Percentiles rank a stretch among this genome's conserved stretches.
Conservation (phyloP, 2,329 filamentous ascomycete species). For the Emergomyces orientalis region DNA sequence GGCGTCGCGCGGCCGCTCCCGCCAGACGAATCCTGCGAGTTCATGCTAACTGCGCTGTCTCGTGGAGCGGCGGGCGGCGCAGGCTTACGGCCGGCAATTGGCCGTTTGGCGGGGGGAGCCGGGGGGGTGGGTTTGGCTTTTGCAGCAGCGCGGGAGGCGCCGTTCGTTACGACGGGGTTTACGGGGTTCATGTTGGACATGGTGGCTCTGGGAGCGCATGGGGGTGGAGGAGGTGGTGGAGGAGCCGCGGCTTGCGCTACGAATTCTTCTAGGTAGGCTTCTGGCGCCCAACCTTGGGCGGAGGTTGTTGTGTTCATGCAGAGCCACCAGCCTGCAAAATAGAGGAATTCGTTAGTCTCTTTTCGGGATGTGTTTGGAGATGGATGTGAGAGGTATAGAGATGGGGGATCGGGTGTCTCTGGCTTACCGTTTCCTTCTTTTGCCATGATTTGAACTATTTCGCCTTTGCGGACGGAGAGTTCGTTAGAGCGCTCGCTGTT, state of each 20-base stretch:
- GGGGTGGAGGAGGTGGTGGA: conserved; percentile 44
- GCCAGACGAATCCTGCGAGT: conserved; percentile 43
- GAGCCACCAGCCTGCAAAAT: conserved; percentile 77
- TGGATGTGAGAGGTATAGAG: not conserved
- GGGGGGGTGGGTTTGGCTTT: conserved; percentile 63
- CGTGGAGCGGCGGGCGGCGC: conserved; percentile 56
- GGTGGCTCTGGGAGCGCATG: conserved; percentile 39
- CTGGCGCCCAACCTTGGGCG: conserved; percentile 86
- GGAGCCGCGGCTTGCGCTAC: conserved; percentile 50
- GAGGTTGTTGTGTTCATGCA: conserved; percentile 60
- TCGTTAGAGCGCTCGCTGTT: conserved; percentile 75
- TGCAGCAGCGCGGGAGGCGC: conserved; percentile 33
- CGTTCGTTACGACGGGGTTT: conserved; percentile 31
- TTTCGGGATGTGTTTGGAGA: not conserved
- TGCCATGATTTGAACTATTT: conserved; percentile 80
- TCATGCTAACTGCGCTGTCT: conserved; percentile 50
- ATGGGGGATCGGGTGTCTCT: not conserved
- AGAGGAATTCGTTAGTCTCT: conserved; percentile 17
- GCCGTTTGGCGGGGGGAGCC: conserved; percentile 70
- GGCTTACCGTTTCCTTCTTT: conserved; percentile 87
- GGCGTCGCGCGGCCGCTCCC: conserved; percentile 63
- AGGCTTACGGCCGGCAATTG: conserved; percentile 62
- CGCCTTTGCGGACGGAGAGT: conserved; percentile 66
- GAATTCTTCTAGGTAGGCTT: conserved; percentile 81
- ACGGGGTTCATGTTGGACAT: conserved; percentile 19